Evolutionary conservation across 176 grass and related monocot genomes (phyloP), one percentile per base, ranked within the genome.

Genomic region (Chrysopogon serrulatus): DNA sequence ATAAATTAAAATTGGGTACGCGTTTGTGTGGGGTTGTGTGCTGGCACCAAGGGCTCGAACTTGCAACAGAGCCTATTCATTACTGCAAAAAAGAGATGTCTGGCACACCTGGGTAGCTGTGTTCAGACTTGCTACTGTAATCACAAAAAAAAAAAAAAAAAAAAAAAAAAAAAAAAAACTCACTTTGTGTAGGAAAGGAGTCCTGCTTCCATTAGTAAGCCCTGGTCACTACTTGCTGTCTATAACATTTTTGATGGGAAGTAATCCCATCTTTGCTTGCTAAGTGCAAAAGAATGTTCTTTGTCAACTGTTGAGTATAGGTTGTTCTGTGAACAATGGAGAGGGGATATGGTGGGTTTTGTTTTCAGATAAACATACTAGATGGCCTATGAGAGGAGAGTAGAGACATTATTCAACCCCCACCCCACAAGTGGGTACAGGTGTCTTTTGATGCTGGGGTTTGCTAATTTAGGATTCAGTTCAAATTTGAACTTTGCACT

Each of bases 351-450:
- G 8, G 10, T 33, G 0, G 32, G 13, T 13, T 39, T 12, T 47
- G 15, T 12, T 18, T 65, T 26, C 5, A 35, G 8, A 64, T 27
- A 79, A 27, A 39, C 18, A 54, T 24, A 54, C 18, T 32, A 54
- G 26, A 48, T 8, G 10, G 23, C 44, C 24, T 14, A 28, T 62
- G 59, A 0, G 59, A 43, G 37, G 17, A 42, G 8, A 63, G 1
- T 31, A 5, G 27, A 70, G 31, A 57, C 31, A 26, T 44, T 18
- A 8, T 65, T 33, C 16, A 2, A 0, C 17, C 30, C 11, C 4
- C n/a, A n/a, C n/a, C n/a, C n/a, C n/a, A n/a, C n/a, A n/a, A n/a
- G 33, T 35, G 21, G 2, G 16, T 19, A 34, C 0, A 0, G 2
- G 21, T 0, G 0, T 16, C 6, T 37, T 77, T 26, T 60, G 12